These are phyloP conservation scores for Raphanus hybrid DNA, from an alignment of 441 rosid genomes.

Conservation along the genomic window DNA sequence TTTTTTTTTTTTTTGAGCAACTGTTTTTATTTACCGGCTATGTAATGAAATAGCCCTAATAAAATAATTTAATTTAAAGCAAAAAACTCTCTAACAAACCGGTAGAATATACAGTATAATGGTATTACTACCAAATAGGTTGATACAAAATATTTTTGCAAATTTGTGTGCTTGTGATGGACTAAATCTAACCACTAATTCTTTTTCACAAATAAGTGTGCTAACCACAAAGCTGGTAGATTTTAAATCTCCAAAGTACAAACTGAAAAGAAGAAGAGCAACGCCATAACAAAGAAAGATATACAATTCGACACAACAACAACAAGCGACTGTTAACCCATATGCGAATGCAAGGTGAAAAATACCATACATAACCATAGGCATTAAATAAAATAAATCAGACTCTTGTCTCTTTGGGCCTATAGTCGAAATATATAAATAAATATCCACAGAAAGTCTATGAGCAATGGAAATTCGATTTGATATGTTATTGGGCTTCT, in stretches of 20 bases:
- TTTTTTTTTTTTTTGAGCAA: no score
- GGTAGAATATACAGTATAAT: not conserved
- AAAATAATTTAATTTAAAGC: not conserved
- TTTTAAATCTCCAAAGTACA: not conserved
- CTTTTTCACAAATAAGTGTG: not conserved
- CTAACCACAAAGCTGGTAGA: not conserved
- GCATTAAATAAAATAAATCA: no score
- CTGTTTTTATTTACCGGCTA: not conserved
- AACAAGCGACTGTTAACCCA: not conserved
- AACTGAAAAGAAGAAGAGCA: not conserved
- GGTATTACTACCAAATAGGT: not conserved
- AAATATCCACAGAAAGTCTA: not conserved
- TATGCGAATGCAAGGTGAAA: not conserved
- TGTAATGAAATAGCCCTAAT: not conserved
- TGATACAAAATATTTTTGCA: not conserved
- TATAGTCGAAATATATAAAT: not conserved
- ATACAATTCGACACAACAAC: not conserved
- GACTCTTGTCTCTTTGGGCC: not conserved
- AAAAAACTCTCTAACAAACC: not conserved
- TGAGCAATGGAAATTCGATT: no score
- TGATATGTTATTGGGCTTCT: no score
- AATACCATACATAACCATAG: not conserved
- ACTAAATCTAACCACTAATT: not conserved
- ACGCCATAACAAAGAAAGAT: not conserved
- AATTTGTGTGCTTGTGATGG: not conserved